Evolutionary conservation across 306 rosid species (phyloP), one percentile per base, ranked within the genome.

Genomic region (Datisca glomerata): DNA sequence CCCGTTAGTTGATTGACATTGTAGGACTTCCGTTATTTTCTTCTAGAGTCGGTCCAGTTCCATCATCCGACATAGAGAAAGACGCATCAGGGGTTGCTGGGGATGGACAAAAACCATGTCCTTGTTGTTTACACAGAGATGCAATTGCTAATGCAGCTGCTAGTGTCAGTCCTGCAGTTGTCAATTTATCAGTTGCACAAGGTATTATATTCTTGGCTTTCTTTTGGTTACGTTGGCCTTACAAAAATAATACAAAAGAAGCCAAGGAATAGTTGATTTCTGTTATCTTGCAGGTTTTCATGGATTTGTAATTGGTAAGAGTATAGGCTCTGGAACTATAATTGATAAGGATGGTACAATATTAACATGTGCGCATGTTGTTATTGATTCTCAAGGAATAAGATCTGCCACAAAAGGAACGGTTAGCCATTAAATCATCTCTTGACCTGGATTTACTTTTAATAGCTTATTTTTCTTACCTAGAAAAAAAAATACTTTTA

Each of bases 141-240:
- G 63, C 93, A 14, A 65, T 89, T 61, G 93, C 95, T 8, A 80
- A 77, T 59, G 97, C 97, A 0, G 95, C 95, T 15, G 80, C 97
- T 2, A 67, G 45, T 61, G 89, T 77, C 1, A 87, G 68, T 4
- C 95, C 97, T 41, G 79, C 97, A 29, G 97, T 89, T 53, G 95
- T 89, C 15, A 83, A 89, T 38, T 51, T 83, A 47, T 64, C 91
- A 17, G 49, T 68, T 63, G 66, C 76, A n/a, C 77, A 69, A 50
- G 83, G 93, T 83, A 56, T 60, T 1, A 19, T 27, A 12, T 34
- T 21, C 32, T 25, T 5, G 17, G 9, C 35, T 24, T 31, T 25
- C 42, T 42, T 45, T 49, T 40, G 6, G 19, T 24, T 33, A 19
- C 13, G 41, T 42, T 24, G 47, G 7, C 10, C 20, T 37, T 37